Base-by-base conservation (phyloP, 495 filamentous ascomycete species). In the Mytilinidion resinicola region DNA sequence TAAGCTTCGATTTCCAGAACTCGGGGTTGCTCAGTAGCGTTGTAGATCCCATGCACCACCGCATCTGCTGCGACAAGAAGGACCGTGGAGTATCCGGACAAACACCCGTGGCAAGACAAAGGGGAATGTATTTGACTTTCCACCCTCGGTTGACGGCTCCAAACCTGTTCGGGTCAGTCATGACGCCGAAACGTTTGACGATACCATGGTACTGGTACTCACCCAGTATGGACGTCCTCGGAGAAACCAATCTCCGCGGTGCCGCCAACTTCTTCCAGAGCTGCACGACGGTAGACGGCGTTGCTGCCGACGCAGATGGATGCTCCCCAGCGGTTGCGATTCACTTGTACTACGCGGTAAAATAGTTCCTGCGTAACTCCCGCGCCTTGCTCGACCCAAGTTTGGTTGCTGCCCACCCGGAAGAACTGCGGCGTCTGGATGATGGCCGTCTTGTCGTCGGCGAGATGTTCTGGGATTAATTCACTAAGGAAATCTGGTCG, bases 401-500 rank as follows among this genome's bases (percentile, higher is more conserved):
- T 68, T 38, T 70, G 67, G 25, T 53, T 50, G 17, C 51, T 33
- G 10, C 34, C 47, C 19, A 63, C 50, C 20, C 67, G 63, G 57
- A 70, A 68, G 54, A 61, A 70, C 39, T 70, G 67, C 8, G 67
- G 67, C 11, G 56, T 66, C 51, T 68, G 67, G 43, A 70, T 39
- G 41, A 68, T 63, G 20, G 67, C 66, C 14, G 53, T 62, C 56
- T 67, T 57, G 38, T 39, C 35, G 43, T 69, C 60, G n/a, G 39
- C 54, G 9, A 61, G 30, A 58, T 65, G 51, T 15, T 64, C 39
- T 11, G 66, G 65, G 17, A 69, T 57, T 20, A 67, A 49, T 56
- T 69, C 67, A 3, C 56, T 25, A 8, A 69, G 59, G 43, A 69
- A 69, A 34, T 69, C 67, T 7, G 66, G 36, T 33, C 67, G 65